phyloP scores from a whole-genome alignment of 345 rosid species.

The Citrus hindsii region DNA sequence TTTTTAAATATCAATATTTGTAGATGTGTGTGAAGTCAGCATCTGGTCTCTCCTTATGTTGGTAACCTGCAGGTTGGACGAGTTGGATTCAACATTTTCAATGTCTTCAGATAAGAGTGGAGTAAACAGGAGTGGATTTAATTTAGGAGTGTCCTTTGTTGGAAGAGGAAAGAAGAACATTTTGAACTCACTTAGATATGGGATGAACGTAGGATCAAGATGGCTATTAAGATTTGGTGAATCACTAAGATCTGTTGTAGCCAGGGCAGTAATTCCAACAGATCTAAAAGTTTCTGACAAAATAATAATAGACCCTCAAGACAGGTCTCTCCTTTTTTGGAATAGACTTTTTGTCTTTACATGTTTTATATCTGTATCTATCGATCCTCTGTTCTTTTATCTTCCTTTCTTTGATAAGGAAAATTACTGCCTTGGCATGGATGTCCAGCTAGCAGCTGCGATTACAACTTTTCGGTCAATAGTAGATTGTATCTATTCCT shows the following conservation, averaged over 20 bases:
- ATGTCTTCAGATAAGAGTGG: conserved; percentile 32
- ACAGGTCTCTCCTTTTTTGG: conserved; percentile 72
- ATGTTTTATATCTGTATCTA: conserved; percentile 68
- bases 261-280: conserved; percentile 70
- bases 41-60: background rate
- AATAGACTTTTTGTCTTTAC: conserved; percentile 71
- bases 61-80: conserved; percentile 56
- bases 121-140: conserved; percentile 41
- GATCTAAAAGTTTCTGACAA: conserved; percentile 71
- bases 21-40: background rate
- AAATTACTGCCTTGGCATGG: conserved; percentile 56
- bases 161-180: conserved; percentile 36
- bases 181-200: conserved; percentile 53
- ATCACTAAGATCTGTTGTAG: conserved; percentile 44
- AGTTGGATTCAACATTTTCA: conserved; percentile 58
- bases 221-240: conserved; percentile 56
- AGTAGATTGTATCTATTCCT: conserved; percentile 58
- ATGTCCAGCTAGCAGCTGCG: conserved; percentile 51
- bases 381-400: conserved; percentile 81
- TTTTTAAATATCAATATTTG: background rate
- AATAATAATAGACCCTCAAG: conserved; percentile 75
- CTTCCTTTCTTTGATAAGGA: conserved; percentile 61
- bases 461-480: conserved; percentile 54
- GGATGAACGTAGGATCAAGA: conserved; percentile 56
- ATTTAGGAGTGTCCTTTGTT: conserved; percentile 27